Base-by-base conservation (phyloP, 2,329 filamentous ascomycete genomes). In the Colletotrichum tamarilloi region DNA sequence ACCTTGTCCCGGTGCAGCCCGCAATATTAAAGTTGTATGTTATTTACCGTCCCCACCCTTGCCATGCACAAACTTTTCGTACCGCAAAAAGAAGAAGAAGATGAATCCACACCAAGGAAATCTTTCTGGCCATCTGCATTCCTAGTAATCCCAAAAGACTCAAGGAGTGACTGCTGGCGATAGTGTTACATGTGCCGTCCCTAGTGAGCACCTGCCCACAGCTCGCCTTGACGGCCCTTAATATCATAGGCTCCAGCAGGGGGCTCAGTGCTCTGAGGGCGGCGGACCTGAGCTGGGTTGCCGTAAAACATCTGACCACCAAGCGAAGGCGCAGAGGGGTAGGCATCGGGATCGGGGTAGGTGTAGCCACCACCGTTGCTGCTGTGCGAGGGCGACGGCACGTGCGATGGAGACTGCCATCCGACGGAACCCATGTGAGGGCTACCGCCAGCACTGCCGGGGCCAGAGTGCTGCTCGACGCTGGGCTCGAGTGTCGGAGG, bases 321-420 rank as follows among this genome's bases (percentile, higher is more conserved):
- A 55, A 88, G 87, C 5, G 83, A 78, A 42, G 87, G 87, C 52
- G 88, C 87, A 62, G 90, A 88, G 46, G 88, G 88, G 74, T 92
- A 92, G 30, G 91, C 90, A 77, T 97, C 95, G 0, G 94, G 93
- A 77, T 98, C 97, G 8, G 93, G 91, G 80, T 97, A 98, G 74
- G 94, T 91, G 76, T 95, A 95, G 75, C 87, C 87, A 62, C 88
- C 90, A 12, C 71, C 71, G 57, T 86, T 84, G 38, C 83, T 85
- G 78, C 85, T 87, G 74, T 95, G 93, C 9, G 93, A 92, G 11
- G 93, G 91, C 76, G 95, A 91, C 38, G 89, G 89, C 75, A 91
- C 90, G 76, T 95, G 93, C 2, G 92, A 91, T 4, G 95, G 95
- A 5, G 95, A 97, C 76, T 95, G 93, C 95, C 96, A 98, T 67